Conservation (phyloP, 352 stramenopile genomes). For the Pythium aquatile region DNA sequence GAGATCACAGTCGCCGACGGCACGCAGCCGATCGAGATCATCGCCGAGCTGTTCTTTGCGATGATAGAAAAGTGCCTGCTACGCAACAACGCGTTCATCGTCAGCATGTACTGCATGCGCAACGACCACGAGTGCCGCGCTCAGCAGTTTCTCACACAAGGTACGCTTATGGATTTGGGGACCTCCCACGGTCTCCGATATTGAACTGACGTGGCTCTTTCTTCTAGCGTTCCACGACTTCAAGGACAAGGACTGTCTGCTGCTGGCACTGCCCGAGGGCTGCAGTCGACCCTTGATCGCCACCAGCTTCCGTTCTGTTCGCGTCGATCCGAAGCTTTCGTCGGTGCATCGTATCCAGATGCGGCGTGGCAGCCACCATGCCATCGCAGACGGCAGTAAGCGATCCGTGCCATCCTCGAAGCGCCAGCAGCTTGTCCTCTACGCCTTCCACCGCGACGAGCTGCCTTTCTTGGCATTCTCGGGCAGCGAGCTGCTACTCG, state of each 20-base stretch:
- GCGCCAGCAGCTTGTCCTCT: constrained; percentile 32
- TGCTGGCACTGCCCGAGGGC: constrained; percentile 50
- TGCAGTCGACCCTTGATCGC: constrained; percentile 40
- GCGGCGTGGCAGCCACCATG: constrained; percentile 11
- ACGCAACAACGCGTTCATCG: constrained; percentile 55
- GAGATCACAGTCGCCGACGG: constrained; percentile 49
- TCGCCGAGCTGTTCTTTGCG: constrained; percentile 53
- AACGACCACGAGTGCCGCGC: constrained; percentile 37
- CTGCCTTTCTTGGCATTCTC: constrained; percentile 55
- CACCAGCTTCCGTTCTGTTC: constrained; percentile 46
- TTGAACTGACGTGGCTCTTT: not conserved
- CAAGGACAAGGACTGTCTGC: constrained; percentile 51
- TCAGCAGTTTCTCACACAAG: constrained; percentile 53
- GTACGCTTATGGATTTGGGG: constrained; percentile 25
- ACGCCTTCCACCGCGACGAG: constrained; percentile 64
- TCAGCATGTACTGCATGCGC: constrained; percentile 56
- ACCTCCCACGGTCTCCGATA: not conserved
- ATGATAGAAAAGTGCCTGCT: constrained; percentile 52
- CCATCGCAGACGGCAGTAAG: not conserved
- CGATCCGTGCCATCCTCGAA: not conserved
- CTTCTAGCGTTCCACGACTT: constrained; percentile 54
- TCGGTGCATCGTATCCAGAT: constrained; percentile 43
- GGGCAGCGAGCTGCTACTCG: constrained; percentile 31
- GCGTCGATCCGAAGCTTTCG: constrained; percentile 35
- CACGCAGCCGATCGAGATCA: constrained; percentile 47